These are phyloP conservation scores for Oldenlandia corymbosa DNA, from an alignment of 257 asterid species.

Conservation along the genomic window DNA sequence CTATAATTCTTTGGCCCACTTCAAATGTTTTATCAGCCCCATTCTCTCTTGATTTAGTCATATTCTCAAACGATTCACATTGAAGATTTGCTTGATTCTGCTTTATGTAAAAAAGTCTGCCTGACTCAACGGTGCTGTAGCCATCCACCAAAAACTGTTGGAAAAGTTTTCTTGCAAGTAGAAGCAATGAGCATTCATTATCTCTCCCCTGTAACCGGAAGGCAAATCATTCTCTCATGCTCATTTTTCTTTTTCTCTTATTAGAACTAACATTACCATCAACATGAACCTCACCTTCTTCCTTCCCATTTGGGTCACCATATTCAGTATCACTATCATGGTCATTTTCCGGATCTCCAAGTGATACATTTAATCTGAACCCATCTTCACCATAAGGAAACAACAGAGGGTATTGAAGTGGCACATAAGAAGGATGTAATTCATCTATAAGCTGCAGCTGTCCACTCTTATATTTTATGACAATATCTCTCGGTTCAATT, in stretches of 20 bases:
- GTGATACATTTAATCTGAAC: neutral
- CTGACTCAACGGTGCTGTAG: neutral
- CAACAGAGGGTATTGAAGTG: neutral
- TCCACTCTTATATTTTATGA: neutral
- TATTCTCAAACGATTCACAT: neutral
- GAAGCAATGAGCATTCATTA: neutral
- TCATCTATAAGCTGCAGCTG: neutral
- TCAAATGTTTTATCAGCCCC: neutral
- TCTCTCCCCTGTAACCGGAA: neutral
- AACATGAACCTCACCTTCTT: too few relatives aligned
- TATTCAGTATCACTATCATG: too few relatives aligned
- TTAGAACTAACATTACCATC: too few relatives aligned
- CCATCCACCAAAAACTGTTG: neutral
- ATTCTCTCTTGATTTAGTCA: neutral
- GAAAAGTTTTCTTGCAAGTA: neutral
- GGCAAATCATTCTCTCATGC: neutral
- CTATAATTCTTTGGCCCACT: neutral
- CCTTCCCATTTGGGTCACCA: too few relatives aligned
- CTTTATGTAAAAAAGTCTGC: neutral
- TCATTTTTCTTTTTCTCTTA: neutral
- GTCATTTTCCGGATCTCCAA: neutral
- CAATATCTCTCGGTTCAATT: neutral
- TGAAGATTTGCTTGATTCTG: neutral
- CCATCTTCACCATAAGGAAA: constrained; percentile 2
- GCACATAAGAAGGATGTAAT: neutral